phyloP scores from a whole-genome alignment of 768 basidiomycete genomes.

The Mycena pura region DNA sequence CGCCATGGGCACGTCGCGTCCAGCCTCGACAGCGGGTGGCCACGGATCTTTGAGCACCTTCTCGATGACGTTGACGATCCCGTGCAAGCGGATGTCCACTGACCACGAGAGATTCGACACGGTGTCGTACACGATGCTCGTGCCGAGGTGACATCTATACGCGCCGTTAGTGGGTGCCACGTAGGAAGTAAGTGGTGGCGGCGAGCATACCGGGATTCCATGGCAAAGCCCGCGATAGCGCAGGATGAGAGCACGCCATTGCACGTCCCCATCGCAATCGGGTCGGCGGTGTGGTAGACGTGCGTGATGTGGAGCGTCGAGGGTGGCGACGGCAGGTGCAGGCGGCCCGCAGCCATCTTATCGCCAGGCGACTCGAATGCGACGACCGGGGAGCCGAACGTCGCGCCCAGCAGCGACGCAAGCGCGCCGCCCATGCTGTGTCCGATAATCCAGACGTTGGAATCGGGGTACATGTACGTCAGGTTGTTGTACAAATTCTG shows the following conservation, averaged over 20 bases:
- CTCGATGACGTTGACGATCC: slow-evolving; percentile 82
- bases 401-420: slow-evolving; percentile 82
- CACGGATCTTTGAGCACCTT: slow-evolving; percentile 74
- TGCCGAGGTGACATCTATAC: slow-evolving; percentile 86
- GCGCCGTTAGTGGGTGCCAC: slow-evolving; percentile 1
- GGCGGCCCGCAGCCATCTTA: slow-evolving; percentile 72
- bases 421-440: slow-evolving; percentile 78
- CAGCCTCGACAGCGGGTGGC: slow-evolving; percentile 64
- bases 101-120: slow-evolving; percentile 86
- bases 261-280: slow-evolving; percentile 90
- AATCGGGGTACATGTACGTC: slow-evolving; percentile 88
- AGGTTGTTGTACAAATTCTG: slow-evolving; percentile 96
- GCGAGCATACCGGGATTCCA: slow-evolving; percentile 70
- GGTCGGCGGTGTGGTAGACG: slow-evolving; percentile 94
- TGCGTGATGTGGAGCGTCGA: slow-evolving; percentile 85
- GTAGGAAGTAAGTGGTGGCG: background rate
- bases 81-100: slow-evolving; percentile 82
- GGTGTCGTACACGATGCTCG: slow-evolving; percentile 89
- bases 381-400: slow-evolving; percentile 89
- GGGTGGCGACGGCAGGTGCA: slow-evolving; percentile 87
- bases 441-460: slow-evolving; percentile 88
- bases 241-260: slow-evolving; percentile 84
- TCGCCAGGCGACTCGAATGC: slow-evolving; percentile 93
- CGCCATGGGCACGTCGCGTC: slow-evolving; percentile 67
- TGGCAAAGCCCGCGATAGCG: slow-evolving; percentile 86